Conservation (phyloP, 2,329 filamentous ascomycete genomes). For the Fusarium pseudograminearum region DNA sequence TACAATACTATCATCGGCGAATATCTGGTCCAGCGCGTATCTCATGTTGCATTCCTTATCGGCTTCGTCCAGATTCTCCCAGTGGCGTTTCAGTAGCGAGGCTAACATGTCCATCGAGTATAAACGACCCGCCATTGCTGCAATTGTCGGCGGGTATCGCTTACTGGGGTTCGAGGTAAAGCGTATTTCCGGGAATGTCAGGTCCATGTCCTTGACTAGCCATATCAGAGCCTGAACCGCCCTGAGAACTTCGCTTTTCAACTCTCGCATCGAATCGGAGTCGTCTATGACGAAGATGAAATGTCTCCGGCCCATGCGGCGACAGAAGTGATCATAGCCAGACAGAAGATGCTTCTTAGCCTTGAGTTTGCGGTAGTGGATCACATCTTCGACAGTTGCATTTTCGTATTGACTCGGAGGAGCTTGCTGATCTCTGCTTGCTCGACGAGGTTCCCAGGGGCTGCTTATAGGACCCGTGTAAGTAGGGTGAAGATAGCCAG, state of each 20-base stretch:
- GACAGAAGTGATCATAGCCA: slow-evolving; percentile 7
- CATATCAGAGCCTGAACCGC: slow-evolving; percentile 4
- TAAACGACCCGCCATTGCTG: background rate
- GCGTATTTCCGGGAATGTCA: slow-evolving; percentile 7
- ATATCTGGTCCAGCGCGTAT: background rate
- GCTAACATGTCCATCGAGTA: background rate
- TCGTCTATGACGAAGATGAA: slow-evolving; percentile 34
- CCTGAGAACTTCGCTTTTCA: background rate
- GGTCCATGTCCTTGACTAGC: slow-evolving; percentile 17
- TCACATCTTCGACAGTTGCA: slow-evolving; percentile 1
- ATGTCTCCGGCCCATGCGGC: background rate
- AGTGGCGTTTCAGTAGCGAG: background rate
- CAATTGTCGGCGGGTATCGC: background rate
- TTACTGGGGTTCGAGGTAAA: slow-evolving; percentile 15
- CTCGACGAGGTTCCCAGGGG: background rate
- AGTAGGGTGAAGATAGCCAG: background rate
- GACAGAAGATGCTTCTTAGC: background rate
- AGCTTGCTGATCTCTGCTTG: background rate
- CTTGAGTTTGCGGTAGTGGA: background rate
- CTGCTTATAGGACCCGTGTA: background rate
- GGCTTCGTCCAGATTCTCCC: background rate
- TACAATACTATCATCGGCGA: background rate
- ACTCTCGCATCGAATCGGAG: slow-evolving; percentile 13
- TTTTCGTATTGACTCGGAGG: background rate
- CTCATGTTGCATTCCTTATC: slow-evolving; percentile 24